A percentile compares a stretch with the other conserved stretches of the same genome.
These are phyloP conservation scores for Rutstroemia sp. DNA, from an alignment of 2,329 filamentous ascomycete genomes.

Conservation along the genomic window DNA sequence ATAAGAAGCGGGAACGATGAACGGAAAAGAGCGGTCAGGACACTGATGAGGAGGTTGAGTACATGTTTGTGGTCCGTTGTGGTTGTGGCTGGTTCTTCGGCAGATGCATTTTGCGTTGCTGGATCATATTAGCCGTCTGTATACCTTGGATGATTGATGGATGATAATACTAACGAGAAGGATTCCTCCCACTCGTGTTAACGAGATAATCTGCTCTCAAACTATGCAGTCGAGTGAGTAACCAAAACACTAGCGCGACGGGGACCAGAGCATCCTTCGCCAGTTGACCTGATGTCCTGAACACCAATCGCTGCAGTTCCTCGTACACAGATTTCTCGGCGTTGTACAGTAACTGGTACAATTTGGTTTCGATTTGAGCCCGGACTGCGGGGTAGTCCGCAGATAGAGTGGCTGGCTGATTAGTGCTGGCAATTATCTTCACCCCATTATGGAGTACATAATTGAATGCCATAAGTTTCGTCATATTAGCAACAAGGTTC, in stretches of 20 bases:
- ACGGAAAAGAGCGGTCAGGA: conserved; percentile 22
- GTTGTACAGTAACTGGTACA: conserved; percentile 20
- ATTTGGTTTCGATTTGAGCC: conserved; percentile 23
- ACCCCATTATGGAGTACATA: conserved; percentile 23
- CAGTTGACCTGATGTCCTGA: conserved; percentile 20
- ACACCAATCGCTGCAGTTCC: conserved; percentile 22
- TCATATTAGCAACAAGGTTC: conserved; percentile 4
- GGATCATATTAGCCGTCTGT: neutral
- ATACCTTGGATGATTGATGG: neutral
- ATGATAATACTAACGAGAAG: conserved; percentile 13
- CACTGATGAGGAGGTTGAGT: conserved; percentile 20
- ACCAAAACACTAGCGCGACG: conserved; percentile 23
- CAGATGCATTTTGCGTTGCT: neutral
- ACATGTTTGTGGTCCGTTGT: conserved; percentile 18
- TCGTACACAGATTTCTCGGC: conserved; percentile 19
- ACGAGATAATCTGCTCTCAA: conserved; percentile 17
- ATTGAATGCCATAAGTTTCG: conserved; percentile 4
- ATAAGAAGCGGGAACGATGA: conserved; percentile 22
- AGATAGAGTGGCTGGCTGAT: neutral
- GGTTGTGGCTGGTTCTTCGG: neutral
- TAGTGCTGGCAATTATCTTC: conserved; percentile 1
- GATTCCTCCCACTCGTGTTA: conserved; percentile 12
- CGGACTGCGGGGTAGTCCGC: conserved; percentile 7
- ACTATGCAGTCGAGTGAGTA: conserved; percentile 19
- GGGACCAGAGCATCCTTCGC: conserved; percentile 21